A percentile compares a stretch with the other conserved stretches of the same genome.
Evolutionary conservation across 345 rosid genomes (phyloP).

Genomic region (Salix caprea): DNA sequence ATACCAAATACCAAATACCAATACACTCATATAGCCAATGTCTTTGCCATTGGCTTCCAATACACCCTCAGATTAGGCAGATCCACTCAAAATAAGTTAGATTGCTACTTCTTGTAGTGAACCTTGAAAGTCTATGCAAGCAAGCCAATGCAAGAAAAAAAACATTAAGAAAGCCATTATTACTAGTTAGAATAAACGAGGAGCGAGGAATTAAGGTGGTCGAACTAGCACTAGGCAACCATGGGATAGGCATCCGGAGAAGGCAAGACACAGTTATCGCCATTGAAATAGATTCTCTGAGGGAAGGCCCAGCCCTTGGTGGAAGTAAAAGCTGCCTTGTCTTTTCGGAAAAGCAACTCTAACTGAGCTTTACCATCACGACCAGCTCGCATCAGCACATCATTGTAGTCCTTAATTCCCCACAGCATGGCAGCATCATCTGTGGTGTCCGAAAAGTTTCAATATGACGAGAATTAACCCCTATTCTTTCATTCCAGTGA

Average conservation of each 20-base stretch:
- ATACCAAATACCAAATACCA: neutral
- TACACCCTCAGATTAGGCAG: neutral
- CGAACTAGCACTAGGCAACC: constrained; percentile 64
- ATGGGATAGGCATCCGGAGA: constrained; percentile 81
- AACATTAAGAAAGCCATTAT: constrained; percentile 8
- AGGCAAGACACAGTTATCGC: constrained; percentile 87
- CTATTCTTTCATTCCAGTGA: neutral
- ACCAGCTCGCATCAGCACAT: constrained; percentile 74
- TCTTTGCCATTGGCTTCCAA: neutral
- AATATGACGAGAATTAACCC: neutral
- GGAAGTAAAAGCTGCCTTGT: constrained; percentile 53
- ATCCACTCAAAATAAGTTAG: constrained; percentile 9
- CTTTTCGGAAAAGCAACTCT: constrained; percentile 77
- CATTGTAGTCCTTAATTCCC: constrained; percentile 78
- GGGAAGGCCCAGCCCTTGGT: constrained; percentile 96
- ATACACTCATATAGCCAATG: neutral
- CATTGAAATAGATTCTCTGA: constrained; percentile 79
- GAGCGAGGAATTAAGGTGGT: constrained; percentile 22
- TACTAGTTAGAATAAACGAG: constrained; percentile 12
- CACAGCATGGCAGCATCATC: constrained; percentile 85
- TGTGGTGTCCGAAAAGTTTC: constrained; percentile 13
- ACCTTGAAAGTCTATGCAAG: constrained; percentile 16
- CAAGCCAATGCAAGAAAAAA: constrained; percentile 36
- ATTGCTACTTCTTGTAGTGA: neutral
- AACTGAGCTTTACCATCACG: constrained; percentile 76